phyloP scores from a whole-genome alignment of 345 rosid genomes.

The Heritiera littoralis region DNA sequence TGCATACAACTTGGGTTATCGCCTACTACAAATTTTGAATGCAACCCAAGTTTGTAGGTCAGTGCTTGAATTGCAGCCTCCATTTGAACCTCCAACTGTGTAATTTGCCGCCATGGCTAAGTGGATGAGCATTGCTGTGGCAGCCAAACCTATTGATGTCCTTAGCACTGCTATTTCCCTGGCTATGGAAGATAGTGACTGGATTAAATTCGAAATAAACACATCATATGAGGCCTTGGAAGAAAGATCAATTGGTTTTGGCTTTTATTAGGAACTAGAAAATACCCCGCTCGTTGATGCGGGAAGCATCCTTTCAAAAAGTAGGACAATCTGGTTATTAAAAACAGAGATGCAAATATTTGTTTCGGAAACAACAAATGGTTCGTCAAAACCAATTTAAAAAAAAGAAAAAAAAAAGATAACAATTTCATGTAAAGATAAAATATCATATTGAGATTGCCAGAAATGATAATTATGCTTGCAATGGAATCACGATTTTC shows the following conservation, averaged over 20 bases:
- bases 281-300: no score
- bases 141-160: slow-evolving; percentile 19
- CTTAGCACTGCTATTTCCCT: slow-evolving; percentile 15
- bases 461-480: no score
- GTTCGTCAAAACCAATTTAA: no score
- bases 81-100: slow-evolving; percentile 65
- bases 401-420: no score
- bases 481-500: no score
- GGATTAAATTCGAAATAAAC: not conserved
- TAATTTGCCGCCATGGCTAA: slow-evolving; percentile 54
- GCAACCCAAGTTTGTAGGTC: slow-evolving; percentile 59
- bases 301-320: no score
- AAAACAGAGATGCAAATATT: no score
- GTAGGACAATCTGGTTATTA: no score
- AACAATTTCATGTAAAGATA: no score
- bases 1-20: slow-evolving; percentile 58
- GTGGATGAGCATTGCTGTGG: slow-evolving; percentile 40
- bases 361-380: no score
- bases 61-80: slow-evolving; percentile 60
- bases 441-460: no score
- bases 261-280: not conserved
- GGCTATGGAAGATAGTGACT: not conserved
- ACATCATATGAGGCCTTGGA: not conserved
- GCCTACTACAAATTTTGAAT: slow-evolving; percentile 56
- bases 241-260: not conserved